A percentile compares a stretch with the other conserved stretches of the same genome.
phyloP scores from a whole-genome alignment of 2,329 filamentous ascomycete genomes.

The Xylaria sp. region DNA sequence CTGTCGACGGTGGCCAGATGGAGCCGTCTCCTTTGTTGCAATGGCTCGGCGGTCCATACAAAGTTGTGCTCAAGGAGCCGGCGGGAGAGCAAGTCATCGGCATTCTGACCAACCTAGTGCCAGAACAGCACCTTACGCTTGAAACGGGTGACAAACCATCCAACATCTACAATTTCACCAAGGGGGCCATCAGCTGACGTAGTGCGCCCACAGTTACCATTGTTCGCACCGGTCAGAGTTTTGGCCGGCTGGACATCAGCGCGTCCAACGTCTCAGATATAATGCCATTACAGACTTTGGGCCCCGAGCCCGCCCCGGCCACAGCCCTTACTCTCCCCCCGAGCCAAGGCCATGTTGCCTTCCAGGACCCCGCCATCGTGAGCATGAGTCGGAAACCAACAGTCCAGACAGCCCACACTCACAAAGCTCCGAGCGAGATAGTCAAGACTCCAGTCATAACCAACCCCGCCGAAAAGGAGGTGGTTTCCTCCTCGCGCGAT shows the following conservation, averaged over 20 bases:
- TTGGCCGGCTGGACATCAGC: constrained; percentile 36
- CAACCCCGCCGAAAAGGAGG: constrained; percentile 40
- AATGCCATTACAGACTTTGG: constrained; percentile 22
- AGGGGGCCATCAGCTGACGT: constrained; percentile 3
- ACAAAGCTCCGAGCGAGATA: constrained; percentile 48
- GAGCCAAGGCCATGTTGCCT: constrained; percentile 51
- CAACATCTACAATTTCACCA: not conserved
- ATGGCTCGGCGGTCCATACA: constrained; percentile 43
- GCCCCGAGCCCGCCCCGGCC: not conserved
- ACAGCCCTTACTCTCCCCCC: constrained; percentile 40
- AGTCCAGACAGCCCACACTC: constrained; percentile 42
- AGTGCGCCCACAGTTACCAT: constrained; percentile 31
- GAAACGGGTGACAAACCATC: constrained; percentile 36
- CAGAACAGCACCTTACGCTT: constrained; percentile 42
- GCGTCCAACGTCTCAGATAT: constrained; percentile 46
- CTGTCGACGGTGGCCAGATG: constrained; percentile 28
- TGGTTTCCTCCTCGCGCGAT: constrained; percentile 42
- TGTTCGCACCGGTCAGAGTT: constrained; percentile 36
- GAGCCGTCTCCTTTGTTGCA: constrained; percentile 38
- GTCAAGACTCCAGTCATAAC: constrained; percentile 43
- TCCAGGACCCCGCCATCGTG: constrained; percentile 85
- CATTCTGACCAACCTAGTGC: constrained; percentile 38
- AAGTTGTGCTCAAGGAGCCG: constrained; percentile 41
- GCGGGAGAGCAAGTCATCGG: constrained; percentile 40
- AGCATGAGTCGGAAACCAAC: constrained; percentile 66